A percentile compares a stretch with the other conserved stretches of the same genome.
These are phyloP conservation scores for Fusarium albidum DNA, from an alignment of 2,329 filamentous ascomycete species.

Conservation along the genomic window DNA sequence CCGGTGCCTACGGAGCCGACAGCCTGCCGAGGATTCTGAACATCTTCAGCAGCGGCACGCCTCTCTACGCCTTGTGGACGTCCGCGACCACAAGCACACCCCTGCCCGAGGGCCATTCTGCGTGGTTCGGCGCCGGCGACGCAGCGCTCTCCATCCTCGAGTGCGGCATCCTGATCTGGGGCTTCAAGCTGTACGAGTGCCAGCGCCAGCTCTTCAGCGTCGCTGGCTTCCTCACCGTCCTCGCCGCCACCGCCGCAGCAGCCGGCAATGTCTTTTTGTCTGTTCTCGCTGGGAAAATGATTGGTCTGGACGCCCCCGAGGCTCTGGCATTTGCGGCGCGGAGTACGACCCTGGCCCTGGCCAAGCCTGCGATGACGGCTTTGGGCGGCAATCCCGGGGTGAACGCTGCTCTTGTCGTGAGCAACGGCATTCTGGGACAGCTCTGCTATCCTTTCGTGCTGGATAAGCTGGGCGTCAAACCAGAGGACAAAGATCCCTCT, in stretches of 20 bases:
- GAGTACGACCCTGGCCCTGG: conserved; percentile 59
- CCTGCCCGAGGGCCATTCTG: conserved; percentile 23
- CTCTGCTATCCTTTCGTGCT: conserved; percentile 49
- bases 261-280: conserved; percentile 53
- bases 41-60: conserved; percentile 45
- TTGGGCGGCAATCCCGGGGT: conserved; percentile 55
- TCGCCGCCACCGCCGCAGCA: conserved; percentile 49
- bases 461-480: conserved; percentile 40
- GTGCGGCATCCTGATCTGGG: conserved; percentile 61
- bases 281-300: conserved; percentile 45
- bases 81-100: conserved; percentile 11
- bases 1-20: conserved; percentile 38
- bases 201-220: conserved; percentile 54
- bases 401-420: conserved; percentile 60
- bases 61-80: conserved; percentile 48
- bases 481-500: not conserved
- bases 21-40: conserved; percentile 42
- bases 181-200: conserved; percentile 62
- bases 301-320: conserved; percentile 47
- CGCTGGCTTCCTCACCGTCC: conserved; percentile 50
- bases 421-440: conserved; percentile 58
- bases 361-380: conserved; percentile 55
- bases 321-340: conserved; percentile 58
- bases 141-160: conserved; percentile 58
- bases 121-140: conserved; percentile 57